Conservation (phyloP, 352 stramenopile genomes). For the Phytophthora cryptogea region DNA sequence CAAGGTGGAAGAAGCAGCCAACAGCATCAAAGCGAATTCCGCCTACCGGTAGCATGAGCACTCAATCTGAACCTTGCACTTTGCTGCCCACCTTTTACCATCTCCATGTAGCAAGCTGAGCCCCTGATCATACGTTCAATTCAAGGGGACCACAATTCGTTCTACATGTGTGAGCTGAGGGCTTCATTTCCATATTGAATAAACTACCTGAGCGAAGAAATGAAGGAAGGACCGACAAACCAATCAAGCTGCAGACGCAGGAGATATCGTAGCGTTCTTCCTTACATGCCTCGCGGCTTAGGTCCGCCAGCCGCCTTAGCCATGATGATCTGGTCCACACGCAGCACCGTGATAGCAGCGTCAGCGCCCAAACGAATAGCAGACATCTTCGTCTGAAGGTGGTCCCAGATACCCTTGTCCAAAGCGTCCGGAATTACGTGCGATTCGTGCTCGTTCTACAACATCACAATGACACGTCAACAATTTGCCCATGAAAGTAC, state of each 20-base stretch:
- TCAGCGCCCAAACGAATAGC: conserved; percentile 97
- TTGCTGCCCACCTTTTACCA: not conserved
- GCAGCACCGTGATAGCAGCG: conserved; percentile 97
- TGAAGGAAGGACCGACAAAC: conserved; percentile 31
- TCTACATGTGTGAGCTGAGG: conserved; percentile 26
- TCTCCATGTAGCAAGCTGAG: not conserved
- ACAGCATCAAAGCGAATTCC: no score
- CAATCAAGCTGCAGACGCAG: conserved; percentile 36
- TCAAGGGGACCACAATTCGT: conserved; percentile 2
- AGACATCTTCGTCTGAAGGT: conserved; percentile 96
- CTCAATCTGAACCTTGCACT: no score
- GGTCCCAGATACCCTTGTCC: conserved; percentile 89
- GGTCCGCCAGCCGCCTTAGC: conserved; percentile 94
- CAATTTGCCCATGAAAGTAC: conserved; percentile 15
- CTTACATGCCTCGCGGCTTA: conserved; percentile 89
- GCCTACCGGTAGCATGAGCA: no score
- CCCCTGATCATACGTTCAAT: not conserved
- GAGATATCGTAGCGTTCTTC: conserved; percentile 26
- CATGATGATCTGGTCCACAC: conserved; percentile 99
- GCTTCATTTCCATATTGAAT: conserved; percentile 63
- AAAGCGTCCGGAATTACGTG: conserved; percentile 84
- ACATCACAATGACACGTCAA: conserved; percentile 22
- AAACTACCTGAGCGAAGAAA: conserved; percentile 60
- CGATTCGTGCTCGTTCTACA: conserved; percentile 72
- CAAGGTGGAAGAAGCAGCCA: conserved; percentile 1